Evolutionary conservation across 257 asterid genomes (phyloP).

Genomic region (Capsicum chinense): DNA sequence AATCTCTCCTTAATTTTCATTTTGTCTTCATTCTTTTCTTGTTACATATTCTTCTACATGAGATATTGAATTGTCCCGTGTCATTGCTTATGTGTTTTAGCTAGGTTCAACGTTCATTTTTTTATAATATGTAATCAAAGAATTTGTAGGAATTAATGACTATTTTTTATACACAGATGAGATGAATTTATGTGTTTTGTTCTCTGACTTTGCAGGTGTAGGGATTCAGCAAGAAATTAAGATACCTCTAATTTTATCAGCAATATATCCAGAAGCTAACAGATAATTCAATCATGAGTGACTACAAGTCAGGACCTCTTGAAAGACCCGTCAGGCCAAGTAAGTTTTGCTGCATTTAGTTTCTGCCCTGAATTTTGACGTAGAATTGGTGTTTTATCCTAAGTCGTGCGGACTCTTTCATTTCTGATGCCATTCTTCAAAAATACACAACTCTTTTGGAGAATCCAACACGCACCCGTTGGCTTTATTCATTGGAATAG

Average conservation of each 20-base stretch:
- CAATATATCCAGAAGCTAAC: not conserved
- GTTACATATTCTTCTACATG: not conserved
- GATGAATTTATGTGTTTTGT: not conserved
- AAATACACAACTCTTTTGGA: too few species aligned
- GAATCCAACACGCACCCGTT: too few species aligned
- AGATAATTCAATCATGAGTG: constrained; percentile 50
- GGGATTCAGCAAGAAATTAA: constrained; percentile 32
- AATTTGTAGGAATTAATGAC: too few species aligned
- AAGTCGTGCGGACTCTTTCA: too few species aligned
- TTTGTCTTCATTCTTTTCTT: not conserved
- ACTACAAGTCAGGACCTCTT: constrained; percentile 63
- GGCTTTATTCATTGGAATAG: not conserved
- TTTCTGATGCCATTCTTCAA: too few species aligned
- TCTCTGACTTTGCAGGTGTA: constrained; percentile 32
- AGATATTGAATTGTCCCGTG: not conserved
- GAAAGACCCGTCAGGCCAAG: constrained; percentile 59
- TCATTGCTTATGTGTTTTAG: not conserved
- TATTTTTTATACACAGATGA: too few species aligned
- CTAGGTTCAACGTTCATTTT: not conserved
- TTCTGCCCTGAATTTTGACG: not conserved
- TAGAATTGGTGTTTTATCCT: not conserved
- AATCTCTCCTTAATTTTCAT: too few species aligned
- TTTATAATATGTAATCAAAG: not conserved
- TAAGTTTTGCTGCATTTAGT: constrained; percentile 17
- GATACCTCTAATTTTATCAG: not conserved